These are phyloP conservation scores for Aureobasidium namibiae DNA, from an alignment of 2,329 filamentous ascomycete species.

Conservation along the genomic window DNA sequence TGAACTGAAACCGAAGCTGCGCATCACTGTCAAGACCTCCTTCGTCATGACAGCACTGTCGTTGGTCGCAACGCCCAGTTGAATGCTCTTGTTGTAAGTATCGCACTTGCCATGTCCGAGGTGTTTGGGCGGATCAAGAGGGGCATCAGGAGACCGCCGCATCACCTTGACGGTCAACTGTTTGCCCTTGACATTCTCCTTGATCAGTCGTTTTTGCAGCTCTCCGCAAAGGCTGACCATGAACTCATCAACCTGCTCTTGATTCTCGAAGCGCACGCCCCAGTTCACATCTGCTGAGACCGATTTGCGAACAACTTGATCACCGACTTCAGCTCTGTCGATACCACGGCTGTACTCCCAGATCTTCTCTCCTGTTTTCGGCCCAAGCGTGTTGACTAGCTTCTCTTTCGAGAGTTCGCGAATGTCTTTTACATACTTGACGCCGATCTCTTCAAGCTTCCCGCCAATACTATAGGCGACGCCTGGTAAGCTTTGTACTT, in stretches of 20 bases:
- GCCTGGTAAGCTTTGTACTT: conserved; percentile 75
- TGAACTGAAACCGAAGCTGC: conserved; percentile 73
- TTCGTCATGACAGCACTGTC: conserved; percentile 61
- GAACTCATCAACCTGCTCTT: conserved; percentile 91
- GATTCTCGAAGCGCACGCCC: conserved; percentile 90
- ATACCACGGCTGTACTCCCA: conserved; percentile 88
- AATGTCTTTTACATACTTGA: conserved; percentile 76
- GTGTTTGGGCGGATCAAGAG: conserved; percentile 85
- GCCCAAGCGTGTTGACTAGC: conserved; percentile 65
- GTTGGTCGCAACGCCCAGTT: conserved; percentile 79
- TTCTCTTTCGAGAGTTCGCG: conserved; percentile 68
- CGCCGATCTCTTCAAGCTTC: conserved; percentile 79
- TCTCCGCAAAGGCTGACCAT: conserved; percentile 77
- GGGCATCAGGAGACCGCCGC: conserved; percentile 76
- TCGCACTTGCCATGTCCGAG: conserved; percentile 94
- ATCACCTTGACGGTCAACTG: conserved; percentile 94
- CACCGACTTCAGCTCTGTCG: conserved; percentile 76
- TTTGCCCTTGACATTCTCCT: conserved; percentile 77
- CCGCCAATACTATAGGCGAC: conserved; percentile 85
- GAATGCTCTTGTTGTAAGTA: conserved; percentile 77
- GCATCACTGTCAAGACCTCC: conserved; percentile 77
- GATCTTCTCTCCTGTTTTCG: conserved; percentile 85
- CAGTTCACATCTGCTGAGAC: conserved; percentile 97
- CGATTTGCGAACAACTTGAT: conserved; percentile 79
- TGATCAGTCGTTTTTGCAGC: conserved; percentile 68